A percentile compares a stretch with the other conserved stretches of the same genome.
These are phyloP conservation scores for Bauhinia variegata DNA, from an alignment of 306 rosid genomes.

Conservation along the genomic window DNA sequence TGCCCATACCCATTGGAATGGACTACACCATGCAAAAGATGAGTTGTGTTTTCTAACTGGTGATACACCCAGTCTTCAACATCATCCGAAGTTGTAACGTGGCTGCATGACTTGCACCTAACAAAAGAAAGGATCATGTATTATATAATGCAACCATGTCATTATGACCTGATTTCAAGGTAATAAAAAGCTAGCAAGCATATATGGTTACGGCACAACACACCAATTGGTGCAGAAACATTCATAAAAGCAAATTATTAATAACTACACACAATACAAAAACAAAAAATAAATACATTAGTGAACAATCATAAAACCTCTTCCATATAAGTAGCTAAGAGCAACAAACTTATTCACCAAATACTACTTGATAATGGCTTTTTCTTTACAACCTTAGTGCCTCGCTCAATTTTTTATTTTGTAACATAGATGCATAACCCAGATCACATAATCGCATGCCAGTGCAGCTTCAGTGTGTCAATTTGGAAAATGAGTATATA, in stretches of 20 bases:
- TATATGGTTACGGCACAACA: background rate
- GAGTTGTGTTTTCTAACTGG: constrained; percentile 88
- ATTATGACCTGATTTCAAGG: background rate
- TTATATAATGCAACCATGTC: background rate
- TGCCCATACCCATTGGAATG: constrained; percentile 97
- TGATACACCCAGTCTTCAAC: constrained; percentile 91
- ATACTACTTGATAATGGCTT: background rate
- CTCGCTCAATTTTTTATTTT: too few species aligned
- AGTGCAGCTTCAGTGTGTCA: too few species aligned
- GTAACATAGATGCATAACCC: too few species aligned
- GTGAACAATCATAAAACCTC: too few species aligned
- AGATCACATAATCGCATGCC: too few species aligned
- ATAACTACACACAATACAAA: background rate
- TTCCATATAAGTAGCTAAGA: background rate
- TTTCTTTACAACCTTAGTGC: background rate
- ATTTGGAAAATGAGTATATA: too few species aligned
- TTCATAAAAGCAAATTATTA: background rate
- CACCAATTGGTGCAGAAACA: background rate
- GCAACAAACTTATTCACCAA: background rate
- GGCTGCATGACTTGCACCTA: constrained; percentile 98
- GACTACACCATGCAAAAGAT: constrained; percentile 89
- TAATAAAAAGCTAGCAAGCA: too few species aligned
- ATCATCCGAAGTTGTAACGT: constrained; percentile 77
- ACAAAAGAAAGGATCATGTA: constrained; percentile 13
- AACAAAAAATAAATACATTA: too few species aligned